Evolutionary conservation across 2,329 filamentous ascomycete genomes (phyloP).

Genomic region (Monilinia polystroma): DNA sequence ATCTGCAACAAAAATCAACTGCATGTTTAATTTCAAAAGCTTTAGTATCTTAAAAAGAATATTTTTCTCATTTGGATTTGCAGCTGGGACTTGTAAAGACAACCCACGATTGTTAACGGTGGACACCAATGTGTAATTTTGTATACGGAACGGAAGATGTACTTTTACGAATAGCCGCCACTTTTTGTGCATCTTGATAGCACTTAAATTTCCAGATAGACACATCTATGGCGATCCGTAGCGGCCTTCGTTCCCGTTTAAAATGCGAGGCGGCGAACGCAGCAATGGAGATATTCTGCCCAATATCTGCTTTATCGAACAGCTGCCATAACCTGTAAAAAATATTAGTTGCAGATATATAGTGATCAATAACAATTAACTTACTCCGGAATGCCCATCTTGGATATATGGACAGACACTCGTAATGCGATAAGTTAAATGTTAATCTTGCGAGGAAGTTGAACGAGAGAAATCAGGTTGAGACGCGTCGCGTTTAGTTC

Average conservation of each 20-base stretch:
- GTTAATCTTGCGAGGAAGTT: neutral
- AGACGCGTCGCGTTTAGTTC: neutral
- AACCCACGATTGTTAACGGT: neutral
- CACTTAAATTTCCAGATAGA: constrained; percentile 95
- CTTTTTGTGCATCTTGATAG: constrained; percentile 65
- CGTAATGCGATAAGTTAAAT: neutral
- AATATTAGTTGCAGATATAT: neutral
- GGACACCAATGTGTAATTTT: neutral
- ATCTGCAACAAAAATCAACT: constrained; percentile 84
- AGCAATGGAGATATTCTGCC: constrained; percentile 20
- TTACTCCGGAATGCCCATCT: constrained; percentile 16
- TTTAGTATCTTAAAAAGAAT: constrained; percentile 82
- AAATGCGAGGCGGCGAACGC: constrained; percentile 70
- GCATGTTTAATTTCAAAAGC: constrained; percentile 69
- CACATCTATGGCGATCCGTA: constrained; percentile 85
- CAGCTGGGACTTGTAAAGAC: constrained; percentile 46
- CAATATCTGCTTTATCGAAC: constrained; percentile 19
- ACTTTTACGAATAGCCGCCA: constrained; percentile 61
- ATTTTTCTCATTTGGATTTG: constrained; percentile 22
- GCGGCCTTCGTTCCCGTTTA: constrained; percentile 63
- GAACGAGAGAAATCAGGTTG: neutral
- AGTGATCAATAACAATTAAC: neutral
- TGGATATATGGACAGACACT: neutral
- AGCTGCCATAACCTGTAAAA: constrained; percentile 7
- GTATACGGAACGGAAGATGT: neutral